Evolutionary conservation across 169 alveolate genomes (phyloP).

Genomic region (Miamiensis avidus): DNA sequence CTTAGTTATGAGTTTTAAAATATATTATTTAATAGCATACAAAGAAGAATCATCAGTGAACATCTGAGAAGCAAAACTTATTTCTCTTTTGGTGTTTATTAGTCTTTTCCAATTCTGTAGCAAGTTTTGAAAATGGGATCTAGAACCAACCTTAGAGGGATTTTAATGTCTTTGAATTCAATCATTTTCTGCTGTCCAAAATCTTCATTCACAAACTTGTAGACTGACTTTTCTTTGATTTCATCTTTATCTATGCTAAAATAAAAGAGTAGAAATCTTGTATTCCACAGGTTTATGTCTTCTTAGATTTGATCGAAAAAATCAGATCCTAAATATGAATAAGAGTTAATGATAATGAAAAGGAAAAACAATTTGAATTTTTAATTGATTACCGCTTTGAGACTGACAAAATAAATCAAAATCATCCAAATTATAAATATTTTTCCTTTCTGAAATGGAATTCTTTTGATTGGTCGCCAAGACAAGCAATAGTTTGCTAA

Average conservation of each 20-base stretch:
- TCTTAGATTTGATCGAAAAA: neutral
- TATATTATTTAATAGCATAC: conserved; percentile 11
- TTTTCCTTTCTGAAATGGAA: neutral
- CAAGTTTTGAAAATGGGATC: neutral
- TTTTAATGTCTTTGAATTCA: neutral
- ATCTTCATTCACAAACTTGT: neutral
- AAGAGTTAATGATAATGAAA: too few relatives aligned
- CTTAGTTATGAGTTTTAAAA: neutral
- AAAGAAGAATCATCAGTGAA: neutral
- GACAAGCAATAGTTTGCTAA: neutral
- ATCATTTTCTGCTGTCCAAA: neutral
- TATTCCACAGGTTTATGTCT: neutral
- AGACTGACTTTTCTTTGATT: neutral
- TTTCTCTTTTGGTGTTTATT: conserved; percentile 12
- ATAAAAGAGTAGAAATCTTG: neutral
- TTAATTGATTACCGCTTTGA: neutral
- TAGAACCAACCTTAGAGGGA: conserved; percentile 2
- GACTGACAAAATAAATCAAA: neutral
- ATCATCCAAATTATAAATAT: neutral
- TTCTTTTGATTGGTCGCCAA: neutral
- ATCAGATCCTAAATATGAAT: neutral
- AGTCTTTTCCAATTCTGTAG: neutral
- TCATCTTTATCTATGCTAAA: neutral
- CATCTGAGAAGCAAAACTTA: neutral
- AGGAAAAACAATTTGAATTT: too few relatives aligned